These are phyloP conservation scores for Colletotrichum spinosum DNA, from an alignment of 2,329 filamentous ascomycete genomes.

Conservation along the genomic window DNA sequence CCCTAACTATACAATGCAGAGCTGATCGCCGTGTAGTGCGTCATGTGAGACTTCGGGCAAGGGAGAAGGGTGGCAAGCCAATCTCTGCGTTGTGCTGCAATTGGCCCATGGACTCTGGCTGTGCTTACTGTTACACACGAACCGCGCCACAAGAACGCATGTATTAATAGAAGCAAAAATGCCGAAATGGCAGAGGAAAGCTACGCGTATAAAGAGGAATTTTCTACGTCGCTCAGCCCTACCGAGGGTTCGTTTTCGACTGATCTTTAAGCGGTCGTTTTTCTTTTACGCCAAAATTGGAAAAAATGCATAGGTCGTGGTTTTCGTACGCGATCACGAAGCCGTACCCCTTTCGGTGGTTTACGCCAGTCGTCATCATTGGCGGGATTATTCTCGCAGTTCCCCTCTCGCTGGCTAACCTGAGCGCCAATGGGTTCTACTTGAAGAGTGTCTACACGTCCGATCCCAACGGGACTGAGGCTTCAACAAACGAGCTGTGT, in stretches of 20 bases:
- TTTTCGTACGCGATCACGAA: constrained; percentile 3
- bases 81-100: too few relatives aligned
- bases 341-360: constrained; percentile 15
- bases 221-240: neutral
- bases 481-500: neutral
- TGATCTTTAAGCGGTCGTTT: neutral
- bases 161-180: too few relatives aligned
- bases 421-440: constrained; percentile 9
- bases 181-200: too few relatives aligned
- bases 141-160: too few relatives aligned
- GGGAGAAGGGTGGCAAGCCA: too few relatives aligned
- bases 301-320: constrained; percentile 9
- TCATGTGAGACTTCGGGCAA: too few relatives aligned
- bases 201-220: too few relatives aligned
- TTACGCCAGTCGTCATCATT: constrained; percentile 3
- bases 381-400: constrained; percentile 2
- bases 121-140: too few relatives aligned
- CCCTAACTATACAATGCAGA: too few relatives aligned
- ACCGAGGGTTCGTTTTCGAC: neutral
- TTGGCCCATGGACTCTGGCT: too few relatives aligned
- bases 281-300: too few relatives aligned
- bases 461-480: neutral
- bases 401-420: neutral
- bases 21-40: too few relatives aligned
- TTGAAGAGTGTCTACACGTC: constrained; percentile 2